phyloP scores from a whole-genome alignment of 2,329 filamentous ascomycete species.

The Botrytis deweyae region DNA sequence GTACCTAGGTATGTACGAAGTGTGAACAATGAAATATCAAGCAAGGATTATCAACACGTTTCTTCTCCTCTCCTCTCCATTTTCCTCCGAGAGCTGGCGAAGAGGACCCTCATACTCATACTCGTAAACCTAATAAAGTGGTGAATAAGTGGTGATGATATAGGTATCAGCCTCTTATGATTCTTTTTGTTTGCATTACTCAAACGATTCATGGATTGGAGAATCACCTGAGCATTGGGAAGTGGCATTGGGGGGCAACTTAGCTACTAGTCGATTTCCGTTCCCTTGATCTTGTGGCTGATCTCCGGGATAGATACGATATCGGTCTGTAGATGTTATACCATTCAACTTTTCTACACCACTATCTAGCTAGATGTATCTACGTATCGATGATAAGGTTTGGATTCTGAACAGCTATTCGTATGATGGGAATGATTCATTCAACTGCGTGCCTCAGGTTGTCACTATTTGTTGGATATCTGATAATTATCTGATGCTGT shows the following conservation, averaged over 20 bases:
- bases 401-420: neutral
- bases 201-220: neutral
- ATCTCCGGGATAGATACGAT: neutral
- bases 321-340: neutral
- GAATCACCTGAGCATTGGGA: neutral
- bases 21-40: neutral
- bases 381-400: neutral
- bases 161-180: neutral
- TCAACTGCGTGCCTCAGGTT: neutral
- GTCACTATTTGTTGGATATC: neutral
- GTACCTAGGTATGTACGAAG: neutral
- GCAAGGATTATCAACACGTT: neutral
- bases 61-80: neutral
- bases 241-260: neutral
- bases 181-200: neutral
- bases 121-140: neutral
- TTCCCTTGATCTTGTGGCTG: neutral
- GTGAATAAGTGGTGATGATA: neutral
- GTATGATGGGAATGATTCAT: neutral
- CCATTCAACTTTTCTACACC: neutral
- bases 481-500: neutral
- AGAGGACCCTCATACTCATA: neutral
- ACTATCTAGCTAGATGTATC: neutral
- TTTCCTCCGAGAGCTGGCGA: neutral
- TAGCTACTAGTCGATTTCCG: neutral